Percentiles rank a stretch among this genome's conserved stretches.
Evolutionary conservation across 2,329 filamentous ascomycete genomes (phyloP).

Genomic region (Nannizzia gypsea): DNA sequence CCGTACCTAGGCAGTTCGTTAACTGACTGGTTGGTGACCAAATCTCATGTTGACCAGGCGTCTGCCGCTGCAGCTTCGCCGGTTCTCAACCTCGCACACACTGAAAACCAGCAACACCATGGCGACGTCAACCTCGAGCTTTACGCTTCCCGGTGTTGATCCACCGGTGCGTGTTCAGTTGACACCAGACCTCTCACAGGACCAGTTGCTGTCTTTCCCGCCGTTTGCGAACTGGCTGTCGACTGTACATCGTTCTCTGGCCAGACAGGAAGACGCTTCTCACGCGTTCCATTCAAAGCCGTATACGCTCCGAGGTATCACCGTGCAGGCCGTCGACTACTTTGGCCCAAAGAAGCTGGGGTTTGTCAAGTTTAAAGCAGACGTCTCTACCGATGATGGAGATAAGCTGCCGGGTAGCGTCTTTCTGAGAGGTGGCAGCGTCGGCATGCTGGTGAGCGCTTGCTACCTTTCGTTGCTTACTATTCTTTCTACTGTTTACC

Average conservation of each 20-base stretch:
- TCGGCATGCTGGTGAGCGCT: conserved; percentile 42
- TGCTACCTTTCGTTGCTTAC: background rate
- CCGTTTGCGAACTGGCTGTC: conserved; percentile 46
- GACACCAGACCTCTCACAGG: conserved; percentile 32
- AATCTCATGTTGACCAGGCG: too few relatives aligned
- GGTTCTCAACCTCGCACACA: too few relatives aligned
- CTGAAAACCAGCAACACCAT: background rate
- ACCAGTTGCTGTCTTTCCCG: conserved; percentile 39
- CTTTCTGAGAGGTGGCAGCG: conserved; percentile 47
- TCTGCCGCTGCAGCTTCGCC: background rate
- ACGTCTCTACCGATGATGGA: conserved; percentile 41
- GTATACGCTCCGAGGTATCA: conserved; percentile 41
- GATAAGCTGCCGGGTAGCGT: conserved; percentile 45
- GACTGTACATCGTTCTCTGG: conserved; percentile 39
- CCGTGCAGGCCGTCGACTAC: conserved; percentile 44
- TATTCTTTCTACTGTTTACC: too few relatives aligned
- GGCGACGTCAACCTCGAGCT: conserved; percentile 29
- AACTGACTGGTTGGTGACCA: too few relatives aligned
- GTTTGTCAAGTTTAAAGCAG: conserved; percentile 45
- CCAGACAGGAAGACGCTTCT: conserved; percentile 32
- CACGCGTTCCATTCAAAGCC: conserved; percentile 43
- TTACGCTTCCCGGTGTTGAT: conserved; percentile 26
- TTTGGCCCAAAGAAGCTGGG: conserved; percentile 41
- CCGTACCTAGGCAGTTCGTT: too few relatives aligned
- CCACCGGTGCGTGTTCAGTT: conserved; percentile 31